A percentile compares a stretch with the other conserved stretches of the same genome.
Conservation (phyloP, 345 rosid genomes). For the Sonneratia caseolaris region DNA sequence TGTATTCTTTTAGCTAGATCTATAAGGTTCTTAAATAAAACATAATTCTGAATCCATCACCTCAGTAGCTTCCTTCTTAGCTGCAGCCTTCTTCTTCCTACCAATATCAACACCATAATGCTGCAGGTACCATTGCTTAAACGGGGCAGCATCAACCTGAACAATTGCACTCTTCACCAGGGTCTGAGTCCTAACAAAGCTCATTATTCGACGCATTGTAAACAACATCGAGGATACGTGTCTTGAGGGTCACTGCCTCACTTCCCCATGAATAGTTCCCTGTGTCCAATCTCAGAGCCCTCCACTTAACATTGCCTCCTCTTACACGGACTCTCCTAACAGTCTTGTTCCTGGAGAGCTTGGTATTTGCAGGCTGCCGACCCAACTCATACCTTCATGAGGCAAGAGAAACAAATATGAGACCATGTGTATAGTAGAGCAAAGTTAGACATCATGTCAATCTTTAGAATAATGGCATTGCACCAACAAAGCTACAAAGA, state of each 20-base stretch:
- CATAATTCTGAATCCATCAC: slow-evolving; percentile 1
- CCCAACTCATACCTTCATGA: slow-evolving; percentile 36
- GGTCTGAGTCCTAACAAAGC: slow-evolving; percentile 46
- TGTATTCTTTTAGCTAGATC: not conserved
- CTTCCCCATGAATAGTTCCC: slow-evolving; percentile 59
- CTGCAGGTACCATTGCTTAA: slow-evolving; percentile 51
- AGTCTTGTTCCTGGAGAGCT: slow-evolving; percentile 50
- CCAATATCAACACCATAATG: slow-evolving; percentile 43
- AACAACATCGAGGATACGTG: slow-evolving; percentile 48
- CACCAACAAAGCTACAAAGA: not conserved
- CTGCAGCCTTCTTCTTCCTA: slow-evolving; percentile 40
- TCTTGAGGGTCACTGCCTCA: slow-evolving; percentile 45
- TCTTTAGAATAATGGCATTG: not conserved
- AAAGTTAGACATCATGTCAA: not conserved
- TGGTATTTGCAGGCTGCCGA: slow-evolving; percentile 41
- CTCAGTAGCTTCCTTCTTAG: slow-evolving; percentile 43
- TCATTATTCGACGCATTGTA: slow-evolving; percentile 56
- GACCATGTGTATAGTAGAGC: not conserved
- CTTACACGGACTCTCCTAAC: slow-evolving; percentile 44
- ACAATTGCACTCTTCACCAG: slow-evolving; percentile 48
- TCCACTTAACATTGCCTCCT: slow-evolving; percentile 58
- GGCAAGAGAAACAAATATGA: not conserved
- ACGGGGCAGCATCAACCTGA: slow-evolving; percentile 47
- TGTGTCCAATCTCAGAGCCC: slow-evolving; percentile 45
- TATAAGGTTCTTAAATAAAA: not conserved